Base-by-base conservation (phyloP, 768 basidiomycete genomes). In the Rhodotorula sphaerocarpa region DNA sequence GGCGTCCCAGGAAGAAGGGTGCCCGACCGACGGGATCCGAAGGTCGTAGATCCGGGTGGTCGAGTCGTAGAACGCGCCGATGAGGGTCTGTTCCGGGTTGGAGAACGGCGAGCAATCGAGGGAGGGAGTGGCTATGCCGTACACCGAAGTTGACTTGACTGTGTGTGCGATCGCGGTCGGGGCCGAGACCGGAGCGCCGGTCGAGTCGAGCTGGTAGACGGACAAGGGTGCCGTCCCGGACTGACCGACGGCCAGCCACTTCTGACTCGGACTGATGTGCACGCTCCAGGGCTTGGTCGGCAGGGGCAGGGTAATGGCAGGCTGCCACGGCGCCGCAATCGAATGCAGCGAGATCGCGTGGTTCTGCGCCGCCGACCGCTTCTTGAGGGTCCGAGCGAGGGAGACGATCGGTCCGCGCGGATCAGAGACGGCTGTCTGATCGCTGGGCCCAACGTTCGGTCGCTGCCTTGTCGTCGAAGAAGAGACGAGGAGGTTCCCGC, bases 11-110 rank as follows among this genome's bases (percentile, higher is more conserved):
- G 25, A 3, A 0, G 48, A 39, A 0, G 53, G 53, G 16, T 50
- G 4, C n/a, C 33, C 21, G 4, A 55, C 11, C 3, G 45, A 15
- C 12, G 51, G 51, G 7, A 59, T 1, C 21, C 63, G 63, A 0
- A 64, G 53, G 42, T 64, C 63, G 47, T 55, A 64, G 27, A 64
- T n/a, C 3, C 57, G 39, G 1, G 63, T 58, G 2, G 57, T 64
- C 23, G 63, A 54, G 53, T 64, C 63, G 47, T 55, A 64, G 42
- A 64, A 59, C 7, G 63, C 57, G 0, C 57, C 63, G 46, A 64
- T 36, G 15, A 64, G 31, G 9, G 57, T 58, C 25, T 63, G 52
- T 7, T 54, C 51, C 6, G 62, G 53, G 28, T 58, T 11, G 3
- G 46, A 9, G 27, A 55, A 59, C 5, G 52, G 33, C n/a, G 47